These are phyloP conservation scores for Sporothrix variecibatus DNA, from an alignment of 2,329 filamentous ascomycete species.

Conservation along the genomic window DNA sequence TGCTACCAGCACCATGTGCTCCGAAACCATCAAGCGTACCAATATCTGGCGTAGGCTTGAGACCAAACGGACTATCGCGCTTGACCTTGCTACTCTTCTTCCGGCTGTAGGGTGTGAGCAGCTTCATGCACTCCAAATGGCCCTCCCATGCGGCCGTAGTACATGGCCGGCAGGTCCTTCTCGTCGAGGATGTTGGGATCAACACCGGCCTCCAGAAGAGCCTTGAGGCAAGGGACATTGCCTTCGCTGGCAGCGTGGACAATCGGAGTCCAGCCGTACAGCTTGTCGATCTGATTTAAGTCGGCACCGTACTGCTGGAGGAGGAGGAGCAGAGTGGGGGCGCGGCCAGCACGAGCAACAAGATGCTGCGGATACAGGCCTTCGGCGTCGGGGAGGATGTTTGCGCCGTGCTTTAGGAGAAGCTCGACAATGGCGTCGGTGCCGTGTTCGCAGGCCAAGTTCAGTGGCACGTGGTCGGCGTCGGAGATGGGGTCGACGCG, in stretches of 20 bases:
- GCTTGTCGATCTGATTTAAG: slow-evolving; percentile 87
- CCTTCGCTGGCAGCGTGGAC: slow-evolving; percentile 97
- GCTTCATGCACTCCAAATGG: slow-evolving; percentile 88
- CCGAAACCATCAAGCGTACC: slow-evolving; percentile 23
- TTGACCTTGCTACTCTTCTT: slow-evolving; percentile 40
- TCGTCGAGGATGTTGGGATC: slow-evolving; percentile 83
- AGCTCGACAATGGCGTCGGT: slow-evolving; percentile 82
- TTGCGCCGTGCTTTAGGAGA: slow-evolving; percentile 76
- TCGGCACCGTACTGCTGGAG: slow-evolving; percentile 85
- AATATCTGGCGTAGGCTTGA: slow-evolving; percentile 36
- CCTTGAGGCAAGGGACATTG: slow-evolving; percentile 83
- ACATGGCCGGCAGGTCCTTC: slow-evolving; percentile 91
- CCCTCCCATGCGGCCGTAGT: slow-evolving; percentile 99
- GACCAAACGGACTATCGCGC: slow-evolving; percentile 44
- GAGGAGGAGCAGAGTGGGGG: slow-evolving; percentile 74
- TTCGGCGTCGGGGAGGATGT: slow-evolving; percentile 90
- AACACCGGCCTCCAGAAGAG: slow-evolving; percentile 75
- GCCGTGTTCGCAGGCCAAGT: slow-evolving; percentile 91
- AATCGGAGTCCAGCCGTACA: slow-evolving; percentile 96
- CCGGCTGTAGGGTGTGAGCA: slow-evolving; percentile 66
- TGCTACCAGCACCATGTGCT: slow-evolving; percentile 49
- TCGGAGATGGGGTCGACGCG: slow-evolving; percentile 83
- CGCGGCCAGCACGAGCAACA: slow-evolving; percentile 84
- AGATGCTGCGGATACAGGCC: slow-evolving; percentile 96
- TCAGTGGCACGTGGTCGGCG: slow-evolving; percentile 89